A percentile compares a stretch with the other conserved stretches of the same genome.
Evolutionary conservation across 2,329 filamentous ascomycete genomes (phyloP).

Genomic region (Penicillium hordei): DNA sequence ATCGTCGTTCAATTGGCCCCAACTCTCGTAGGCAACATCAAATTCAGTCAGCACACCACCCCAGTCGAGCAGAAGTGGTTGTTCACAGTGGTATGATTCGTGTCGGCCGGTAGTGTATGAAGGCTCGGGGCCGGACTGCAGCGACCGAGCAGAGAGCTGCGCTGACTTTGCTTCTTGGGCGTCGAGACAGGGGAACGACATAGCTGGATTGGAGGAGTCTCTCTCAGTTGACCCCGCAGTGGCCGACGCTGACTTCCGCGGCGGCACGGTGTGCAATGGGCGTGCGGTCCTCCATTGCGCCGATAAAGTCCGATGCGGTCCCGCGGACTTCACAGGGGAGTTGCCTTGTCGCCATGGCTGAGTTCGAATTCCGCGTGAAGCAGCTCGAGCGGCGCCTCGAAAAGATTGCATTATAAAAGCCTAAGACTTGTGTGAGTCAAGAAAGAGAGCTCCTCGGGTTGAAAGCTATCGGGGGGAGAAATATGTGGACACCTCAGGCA

Average conservation of each 20-base stretch:
- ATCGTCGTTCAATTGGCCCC: slow-evolving; percentile 77
- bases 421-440: neutral
- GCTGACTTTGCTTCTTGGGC: slow-evolving; percentile 77
- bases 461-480: slow-evolving; percentile 8
- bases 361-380: slow-evolving; percentile 17
- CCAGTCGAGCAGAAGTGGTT: slow-evolving; percentile 86
- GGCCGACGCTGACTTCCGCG: slow-evolving; percentile 19
- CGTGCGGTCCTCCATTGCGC: slow-evolving; percentile 17
- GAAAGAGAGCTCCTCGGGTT: neutral
- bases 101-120: slow-evolving; percentile 91
- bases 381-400: slow-evolving; percentile 20
- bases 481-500: slow-evolving; percentile 18
- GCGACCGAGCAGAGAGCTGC: slow-evolving; percentile 65
- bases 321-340: slow-evolving; percentile 1
- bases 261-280: slow-evolving; percentile 23
- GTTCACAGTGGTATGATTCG: slow-evolving; percentile 68
- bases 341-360: slow-evolving; percentile 19
- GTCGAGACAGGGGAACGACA: slow-evolving; percentile 88
- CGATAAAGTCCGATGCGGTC: slow-evolving; percentile 18
- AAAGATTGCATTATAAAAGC: slow-evolving; percentile 22
- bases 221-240: slow-evolving; percentile 20
- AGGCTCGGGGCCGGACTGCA: slow-evolving; percentile 80
- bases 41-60: slow-evolving; percentile 88
- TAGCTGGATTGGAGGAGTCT: slow-evolving; percentile 71
- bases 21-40: slow-evolving; percentile 86